phyloP scores from a whole-genome alignment of 352 stramenopile genomes.

The Globisporangium takayamanum region DNA sequence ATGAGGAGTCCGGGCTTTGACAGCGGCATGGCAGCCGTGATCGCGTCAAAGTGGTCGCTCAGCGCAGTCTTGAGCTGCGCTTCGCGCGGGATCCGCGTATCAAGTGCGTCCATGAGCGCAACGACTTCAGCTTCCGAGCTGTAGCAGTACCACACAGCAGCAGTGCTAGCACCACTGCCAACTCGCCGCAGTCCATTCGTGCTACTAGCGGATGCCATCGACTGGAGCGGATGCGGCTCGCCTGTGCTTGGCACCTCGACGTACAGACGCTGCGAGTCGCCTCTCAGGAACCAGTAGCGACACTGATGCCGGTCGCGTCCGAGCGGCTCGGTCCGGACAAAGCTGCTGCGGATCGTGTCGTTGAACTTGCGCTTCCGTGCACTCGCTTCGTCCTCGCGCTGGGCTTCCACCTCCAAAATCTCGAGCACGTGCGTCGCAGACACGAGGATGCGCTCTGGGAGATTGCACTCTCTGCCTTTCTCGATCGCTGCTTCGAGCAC shows the following conservation, averaged over 20 bases:
- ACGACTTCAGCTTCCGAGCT: constrained; percentile 53
- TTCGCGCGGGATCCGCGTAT: constrained; percentile 42
- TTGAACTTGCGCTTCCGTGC: constrained; percentile 56
- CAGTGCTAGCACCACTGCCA: no score
- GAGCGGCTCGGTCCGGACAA: constrained; percentile 70
- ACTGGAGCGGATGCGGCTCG: constrained; percentile 41
- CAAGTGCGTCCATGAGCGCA: constrained; percentile 50
- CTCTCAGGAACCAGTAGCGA: constrained; percentile 72
- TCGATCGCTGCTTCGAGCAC: constrained; percentile 55
- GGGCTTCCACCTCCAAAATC: constrained; percentile 59
- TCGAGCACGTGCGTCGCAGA: constrained; percentile 72
- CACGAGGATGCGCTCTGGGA: constrained; percentile 58
- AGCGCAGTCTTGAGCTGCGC: constrained; percentile 37
- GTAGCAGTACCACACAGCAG: constrained; percentile 52
- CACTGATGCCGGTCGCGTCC: constrained; percentile 52
- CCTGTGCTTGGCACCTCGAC: constrained; percentile 48
- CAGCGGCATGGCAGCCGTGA: constrained; percentile 58
- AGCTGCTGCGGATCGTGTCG: constrained; percentile 52
- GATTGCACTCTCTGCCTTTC: constrained; percentile 62
- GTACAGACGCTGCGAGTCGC: constrained; percentile 60
- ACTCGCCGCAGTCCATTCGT: constrained; percentile 9
- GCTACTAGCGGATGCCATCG: background rate
- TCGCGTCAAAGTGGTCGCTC: constrained; percentile 54
- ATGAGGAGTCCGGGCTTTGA: constrained; percentile 71
- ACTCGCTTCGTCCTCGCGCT: constrained; percentile 58